Evolutionary conservation across 345 rosid species (phyloP).

Genomic region (Eucalyptus regnans): DNA sequence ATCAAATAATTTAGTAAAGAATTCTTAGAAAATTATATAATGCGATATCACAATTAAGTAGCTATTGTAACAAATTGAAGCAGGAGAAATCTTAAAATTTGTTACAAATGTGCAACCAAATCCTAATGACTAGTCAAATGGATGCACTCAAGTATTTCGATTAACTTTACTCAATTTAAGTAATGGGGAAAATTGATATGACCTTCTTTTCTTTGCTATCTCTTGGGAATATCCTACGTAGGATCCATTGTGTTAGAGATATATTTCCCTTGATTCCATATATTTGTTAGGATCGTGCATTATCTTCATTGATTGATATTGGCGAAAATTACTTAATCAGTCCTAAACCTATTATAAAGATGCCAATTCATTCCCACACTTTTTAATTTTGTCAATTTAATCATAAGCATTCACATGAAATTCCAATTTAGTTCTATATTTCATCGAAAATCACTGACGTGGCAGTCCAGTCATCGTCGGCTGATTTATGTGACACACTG

Average conservation of each 20-base stretch:
- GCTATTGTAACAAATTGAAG: neutral
- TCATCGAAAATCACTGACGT: rapidly evolving
- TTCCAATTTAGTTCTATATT: neutral
- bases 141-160: neutral
- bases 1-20: no score
- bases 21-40: neutral
- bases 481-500: rapidly evolving
- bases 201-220: neutral
- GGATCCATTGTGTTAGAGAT: neutral
- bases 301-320: neutral
- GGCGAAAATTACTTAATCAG: neutral
- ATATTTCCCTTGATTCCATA: neutral
- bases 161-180: neutral
- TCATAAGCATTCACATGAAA: neutral
- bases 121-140: neutral
- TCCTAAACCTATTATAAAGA: neutral
- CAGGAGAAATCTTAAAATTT: neutral
- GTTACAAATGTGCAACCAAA: neutral
- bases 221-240: neutral
- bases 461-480: neutral
- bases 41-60: neutral
- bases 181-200: neutral
- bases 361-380: neutral
- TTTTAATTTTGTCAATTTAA: neutral
- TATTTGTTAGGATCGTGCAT: neutral